phyloP scores from a whole-genome alignment of 495 filamentous ascomycete species.

The Trichoderma gamsii region DNA sequence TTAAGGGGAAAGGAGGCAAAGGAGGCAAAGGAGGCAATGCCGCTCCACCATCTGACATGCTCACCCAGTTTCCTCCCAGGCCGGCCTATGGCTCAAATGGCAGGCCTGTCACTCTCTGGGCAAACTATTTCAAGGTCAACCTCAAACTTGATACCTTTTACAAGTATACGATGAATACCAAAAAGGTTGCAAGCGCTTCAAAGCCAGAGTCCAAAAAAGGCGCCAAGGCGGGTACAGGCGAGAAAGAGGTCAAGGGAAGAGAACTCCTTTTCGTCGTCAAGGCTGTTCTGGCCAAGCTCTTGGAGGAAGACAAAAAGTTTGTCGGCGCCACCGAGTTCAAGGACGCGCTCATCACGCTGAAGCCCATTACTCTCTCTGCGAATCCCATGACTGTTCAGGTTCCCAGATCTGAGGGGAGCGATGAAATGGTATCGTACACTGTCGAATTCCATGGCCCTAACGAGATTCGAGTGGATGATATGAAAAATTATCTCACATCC shows the following conservation, averaged over 20 bases:
- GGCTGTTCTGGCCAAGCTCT: constrained; percentile 38
- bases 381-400: constrained; percentile 32
- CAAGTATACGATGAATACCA: constrained; percentile 33
- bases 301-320: constrained; percentile 22
- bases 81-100: constrained; percentile 58
- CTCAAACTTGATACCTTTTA: constrained; percentile 31
- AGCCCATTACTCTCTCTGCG: constrained; percentile 33
- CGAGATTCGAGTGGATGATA: constrained; percentile 39
- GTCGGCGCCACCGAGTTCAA: constrained; percentile 55
- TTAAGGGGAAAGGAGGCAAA: background rate
- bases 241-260: constrained; percentile 38
- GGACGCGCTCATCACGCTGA: constrained; percentile 40
- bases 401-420: constrained; percentile 35
- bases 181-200: background rate
- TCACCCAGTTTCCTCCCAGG: constrained; percentile 36
- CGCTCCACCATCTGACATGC: background rate
- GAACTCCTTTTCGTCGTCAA: constrained; percentile 51
- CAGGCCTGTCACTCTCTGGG: constrained; percentile 45
- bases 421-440: constrained; percentile 34
- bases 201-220: background rate
- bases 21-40: background rate
- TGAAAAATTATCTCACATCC: constrained; percentile 47
- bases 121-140: constrained; percentile 58
- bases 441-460: constrained; percentile 39
- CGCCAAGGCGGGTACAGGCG: constrained; percentile 29